Conservation (phyloP, 148 eudicot genomes). For the Amaranthus palmeri region DNA sequence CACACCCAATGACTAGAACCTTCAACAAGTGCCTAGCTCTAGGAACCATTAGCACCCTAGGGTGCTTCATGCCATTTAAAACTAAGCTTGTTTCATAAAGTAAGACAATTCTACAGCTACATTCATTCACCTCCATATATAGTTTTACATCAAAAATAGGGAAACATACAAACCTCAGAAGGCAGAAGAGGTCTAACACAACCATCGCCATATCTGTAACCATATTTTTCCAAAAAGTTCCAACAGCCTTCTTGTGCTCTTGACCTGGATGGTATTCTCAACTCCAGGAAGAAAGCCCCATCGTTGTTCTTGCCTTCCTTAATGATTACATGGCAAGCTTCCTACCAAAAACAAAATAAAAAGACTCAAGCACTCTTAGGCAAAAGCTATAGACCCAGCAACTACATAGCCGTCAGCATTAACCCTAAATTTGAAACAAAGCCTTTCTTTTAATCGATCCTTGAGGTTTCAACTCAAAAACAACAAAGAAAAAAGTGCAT, state of each 20-base stretch:
- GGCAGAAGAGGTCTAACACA: constrained; percentile 69
- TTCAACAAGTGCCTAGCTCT: too few relatives aligned
- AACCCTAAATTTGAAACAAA: too few relatives aligned
- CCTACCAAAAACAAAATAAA: constrained; percentile 35
- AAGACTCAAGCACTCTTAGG: too few relatives aligned
- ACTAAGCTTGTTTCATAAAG: neutral
- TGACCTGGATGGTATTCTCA: constrained; percentile 54
- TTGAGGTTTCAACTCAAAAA: too few relatives aligned
- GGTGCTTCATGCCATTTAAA: too few relatives aligned
- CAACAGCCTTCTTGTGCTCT: constrained; percentile 42
- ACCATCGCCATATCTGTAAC: constrained; percentile 64
- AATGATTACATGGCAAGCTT: constrained; percentile 56
- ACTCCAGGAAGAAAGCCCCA: constrained; percentile 63
- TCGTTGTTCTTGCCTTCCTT: constrained; percentile 55
- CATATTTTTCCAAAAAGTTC: constrained; percentile 72
- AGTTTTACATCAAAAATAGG: neutral
- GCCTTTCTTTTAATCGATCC: too few relatives aligned
- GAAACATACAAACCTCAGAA: constrained; percentile 73
- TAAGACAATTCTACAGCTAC: neutral
- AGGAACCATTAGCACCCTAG: too few relatives aligned
- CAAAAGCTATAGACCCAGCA: too few relatives aligned
- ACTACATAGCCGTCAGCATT: too few relatives aligned
- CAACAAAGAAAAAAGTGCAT: too few relatives aligned
- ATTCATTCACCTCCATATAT: neutral
- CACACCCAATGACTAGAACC: too few relatives aligned